Base-by-base conservation (phyloP, 768 basidiomycete genomes). In the Boletus reticulatus region DNA sequence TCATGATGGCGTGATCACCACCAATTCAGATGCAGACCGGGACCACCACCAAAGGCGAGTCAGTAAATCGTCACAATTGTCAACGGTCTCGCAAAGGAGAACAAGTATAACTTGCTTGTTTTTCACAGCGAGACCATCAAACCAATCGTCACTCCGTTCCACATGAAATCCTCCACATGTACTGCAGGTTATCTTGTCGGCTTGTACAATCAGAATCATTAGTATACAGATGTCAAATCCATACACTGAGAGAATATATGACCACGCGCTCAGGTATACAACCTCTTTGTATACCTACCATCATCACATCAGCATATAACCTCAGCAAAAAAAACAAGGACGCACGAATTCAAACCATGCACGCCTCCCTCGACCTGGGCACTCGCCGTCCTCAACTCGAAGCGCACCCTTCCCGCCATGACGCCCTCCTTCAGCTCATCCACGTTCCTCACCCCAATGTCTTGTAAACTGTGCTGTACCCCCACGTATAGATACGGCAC, bases 341-440 rank as follows among this genome's bases (percentile, higher is more conserved):
- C 88, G 80, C 75, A 96, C 83, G 92, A 95, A 76, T 98, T 92
- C 58, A 98, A 74, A 6, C 95, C 94, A 77, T 97, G 93, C 12
- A 98, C 95, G 42, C 92, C 92, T 47, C 96, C 96, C 73, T 97
- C 96, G 38, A 95, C 80, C 76, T 98, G 96, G 11, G 95, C 95
- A 63, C 90, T 94, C 11, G 94, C 90, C 3, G 95, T 98, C 67
- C 96, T 83, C 67, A 96, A 69, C 78, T 98, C 95, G 65, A 96
- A 98, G 56, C 94, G 74, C 19, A 97, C 89, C 29, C 68, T 73
- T 16, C 92, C 92, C 2, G 71, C 75, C 32, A 66, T 70, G 1
- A 92, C 93, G 3, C 80, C 84, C n/a, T 75, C 75, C 70, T 83
- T 83, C 50, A 98, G 77, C 61, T 83, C 84, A 42, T 48, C 56